Evolutionary conservation across 768 basidiomycete species (phyloP).

Genomic region (Tremella mesenterica): DNA sequence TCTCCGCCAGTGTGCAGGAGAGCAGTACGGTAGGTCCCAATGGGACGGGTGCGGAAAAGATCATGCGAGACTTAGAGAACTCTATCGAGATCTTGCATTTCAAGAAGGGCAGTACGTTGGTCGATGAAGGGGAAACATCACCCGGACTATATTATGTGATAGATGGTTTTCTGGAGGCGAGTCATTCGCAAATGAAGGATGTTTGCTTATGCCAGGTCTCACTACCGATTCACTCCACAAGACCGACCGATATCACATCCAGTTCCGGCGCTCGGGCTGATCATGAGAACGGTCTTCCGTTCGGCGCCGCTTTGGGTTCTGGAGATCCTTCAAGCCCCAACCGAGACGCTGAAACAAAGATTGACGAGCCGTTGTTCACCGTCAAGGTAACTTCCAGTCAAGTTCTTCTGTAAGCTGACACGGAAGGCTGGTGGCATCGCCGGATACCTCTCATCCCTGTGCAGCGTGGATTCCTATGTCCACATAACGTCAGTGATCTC

Average conservation of each 20-base stretch:
- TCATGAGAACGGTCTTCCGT: constrained; percentile 15
- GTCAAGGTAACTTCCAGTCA: constrained; percentile 52
- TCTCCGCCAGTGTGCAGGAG: constrained; percentile 35
- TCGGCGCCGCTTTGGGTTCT: constrained; percentile 31
- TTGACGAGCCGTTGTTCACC: constrained; percentile 69
- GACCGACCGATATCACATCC: constrained; percentile 3
- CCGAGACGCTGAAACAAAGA: not conserved
- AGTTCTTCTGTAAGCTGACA: not conserved
- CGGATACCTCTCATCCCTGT: constrained; percentile 86
- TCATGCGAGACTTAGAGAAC: constrained; percentile 77
- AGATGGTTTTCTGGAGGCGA: constrained; percentile 88
- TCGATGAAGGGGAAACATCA: constrained; percentile 79
- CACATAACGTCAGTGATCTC: constrained; percentile 56
- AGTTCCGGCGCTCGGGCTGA: constrained; percentile 9
- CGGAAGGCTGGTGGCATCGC: constrained; percentile 82
- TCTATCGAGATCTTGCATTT: constrained; percentile 95
- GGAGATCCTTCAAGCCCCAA: constrained; percentile 5
- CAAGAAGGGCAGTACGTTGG: constrained; percentile 72
- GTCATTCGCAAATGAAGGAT: constrained; percentile 1
- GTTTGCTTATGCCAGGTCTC: constrained; percentile 4
- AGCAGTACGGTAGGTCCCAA: constrained; percentile 12
- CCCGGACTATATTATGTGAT: constrained; percentile 93
- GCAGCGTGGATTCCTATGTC: constrained; percentile 86
- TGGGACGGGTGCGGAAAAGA: constrained; percentile 47
- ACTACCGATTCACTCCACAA: constrained; percentile 13